These are phyloP conservation scores for Xanthoconium separans DNA, from an alignment of 1,284 basidiomycete genomes.

Conservation along the genomic window DNA sequence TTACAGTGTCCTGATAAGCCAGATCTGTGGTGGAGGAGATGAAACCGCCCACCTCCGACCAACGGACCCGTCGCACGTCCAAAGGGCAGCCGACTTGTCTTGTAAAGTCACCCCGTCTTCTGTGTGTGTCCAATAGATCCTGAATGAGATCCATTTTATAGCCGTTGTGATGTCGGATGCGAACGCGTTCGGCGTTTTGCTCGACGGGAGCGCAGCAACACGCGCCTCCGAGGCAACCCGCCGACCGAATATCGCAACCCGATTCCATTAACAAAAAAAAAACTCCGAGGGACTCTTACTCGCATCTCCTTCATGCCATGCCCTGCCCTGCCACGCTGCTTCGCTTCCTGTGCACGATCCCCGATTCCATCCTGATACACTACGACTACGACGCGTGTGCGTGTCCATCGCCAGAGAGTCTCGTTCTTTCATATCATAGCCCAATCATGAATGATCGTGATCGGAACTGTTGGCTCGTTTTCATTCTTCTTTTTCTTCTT, in stretches of 20 bases:
- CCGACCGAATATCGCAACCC: neutral
- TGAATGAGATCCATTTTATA: neutral
- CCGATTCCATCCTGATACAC: too few species aligned
- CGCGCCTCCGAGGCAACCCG: neutral
- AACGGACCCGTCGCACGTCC: neutral
- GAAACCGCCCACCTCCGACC: conserved; percentile 11
- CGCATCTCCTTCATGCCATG: too few species aligned
- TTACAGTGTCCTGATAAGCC: conserved; percentile 9
- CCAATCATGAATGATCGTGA: too few species aligned
- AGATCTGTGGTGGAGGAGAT: conserved; percentile 7
- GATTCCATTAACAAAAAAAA: conserved; percentile 9
- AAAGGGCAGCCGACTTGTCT: too few species aligned
- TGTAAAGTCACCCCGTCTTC: neutral
- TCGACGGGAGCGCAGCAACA: neutral
- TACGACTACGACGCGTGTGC: too few species aligned
- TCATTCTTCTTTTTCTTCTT: too few species aligned
- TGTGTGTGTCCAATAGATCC: neutral
- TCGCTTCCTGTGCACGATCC: too few species aligned
- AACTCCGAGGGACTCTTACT: conserved; percentile 23
- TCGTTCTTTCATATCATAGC: too few species aligned
- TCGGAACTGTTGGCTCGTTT: too few species aligned
- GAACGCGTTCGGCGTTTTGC: too few species aligned
- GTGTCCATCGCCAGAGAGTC: too few species aligned
- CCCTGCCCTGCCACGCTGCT: neutral
- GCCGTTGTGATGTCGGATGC: too few species aligned